Base-by-base conservation (phyloP, 1,139 yeast genomes). In the Lodderomyces beijingensis region DNA sequence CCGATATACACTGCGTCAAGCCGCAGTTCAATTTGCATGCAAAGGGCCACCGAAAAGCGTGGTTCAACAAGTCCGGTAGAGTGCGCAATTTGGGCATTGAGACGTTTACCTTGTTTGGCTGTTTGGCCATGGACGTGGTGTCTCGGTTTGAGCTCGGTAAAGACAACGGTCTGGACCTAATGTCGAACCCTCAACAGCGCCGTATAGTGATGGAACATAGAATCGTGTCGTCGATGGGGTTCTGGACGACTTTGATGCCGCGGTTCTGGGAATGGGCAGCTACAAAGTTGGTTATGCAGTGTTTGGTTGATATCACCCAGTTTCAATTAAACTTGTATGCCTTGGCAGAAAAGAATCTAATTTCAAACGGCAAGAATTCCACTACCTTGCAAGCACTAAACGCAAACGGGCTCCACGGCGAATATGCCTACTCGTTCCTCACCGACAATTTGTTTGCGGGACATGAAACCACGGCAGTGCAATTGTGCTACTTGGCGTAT, bases 381-480 rank as follows among this genome's bases (percentile, higher is more conserved):
- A 55, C 66, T 3, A 63, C 72, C 2, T 50, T 66, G 27, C 63
- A 61, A 38, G 45, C 60, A 2, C 51, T 67, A 35, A 60, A 62
- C 35, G 49, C 46, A 27, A 50, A 49, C 33, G 70, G 70, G 1
- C 43, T 59, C 11, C 33, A 36, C 10, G 65, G 65, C 1, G 47
- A 51, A 14, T 34, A 54, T 28, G 74, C 74, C 1, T 67, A 65
- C 42, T 57, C 70, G 1, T 62, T 65, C 38, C 45, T 67, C 15
- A 59, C 65, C 4, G 70, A 65, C 37, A 60, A 61, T 43, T 64
- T 66, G 13, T 65, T 65, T 34, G 91, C 91, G 1, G 91, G 91
- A 3, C 88, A 81, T 48, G 85, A 80, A 49, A 81, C 91, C 2
- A 80, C 89, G 0, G 88, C 86, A 0, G 71, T 78, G 4, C 79